Percentiles rank a stretch among this genome's conserved stretches.
phyloP scores from a whole-genome alignment of 2,329 filamentous ascomycete genomes.

The Sclerotinia nivalis region DNA sequence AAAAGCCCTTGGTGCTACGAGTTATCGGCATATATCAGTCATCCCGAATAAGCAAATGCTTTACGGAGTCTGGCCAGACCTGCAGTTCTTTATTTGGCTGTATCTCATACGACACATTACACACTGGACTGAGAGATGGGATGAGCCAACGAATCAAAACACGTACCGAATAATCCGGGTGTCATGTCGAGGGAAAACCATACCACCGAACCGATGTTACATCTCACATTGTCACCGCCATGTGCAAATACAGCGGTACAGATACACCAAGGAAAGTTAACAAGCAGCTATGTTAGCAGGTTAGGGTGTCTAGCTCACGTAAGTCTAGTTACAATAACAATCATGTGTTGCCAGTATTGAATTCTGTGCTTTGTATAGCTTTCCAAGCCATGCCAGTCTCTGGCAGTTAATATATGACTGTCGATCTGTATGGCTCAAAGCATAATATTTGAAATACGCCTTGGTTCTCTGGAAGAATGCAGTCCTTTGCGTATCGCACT shows the following conservation, averaged over 20 bases:
- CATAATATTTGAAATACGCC: background rate
- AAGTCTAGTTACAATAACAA: background rate
- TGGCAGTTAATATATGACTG: background rate
- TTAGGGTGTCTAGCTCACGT: background rate
- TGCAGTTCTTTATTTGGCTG: background rate
- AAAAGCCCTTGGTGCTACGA: background rate
- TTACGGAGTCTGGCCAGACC: background rate
- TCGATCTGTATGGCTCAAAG: background rate
- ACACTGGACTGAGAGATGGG: background rate
- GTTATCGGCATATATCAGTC: background rate
- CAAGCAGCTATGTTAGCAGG: background rate
- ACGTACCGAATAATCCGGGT: background rate
- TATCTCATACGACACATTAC: background rate
- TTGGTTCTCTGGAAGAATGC: background rate
- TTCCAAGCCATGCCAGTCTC: background rate
- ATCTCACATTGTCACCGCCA: background rate
- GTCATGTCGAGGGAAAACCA: background rate
- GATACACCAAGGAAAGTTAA: conserved; percentile 1
- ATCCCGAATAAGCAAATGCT: background rate
- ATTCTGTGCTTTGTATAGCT: background rate
- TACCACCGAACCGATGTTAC: conserved; percentile 5
- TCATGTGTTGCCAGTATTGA: background rate
- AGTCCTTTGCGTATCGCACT: background rate
- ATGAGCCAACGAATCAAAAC: background rate
- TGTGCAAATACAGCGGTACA: conserved; percentile 9